Conservation (phyloP, 1,139 yeast genomes). For the Spathaspora sp. region DNA sequence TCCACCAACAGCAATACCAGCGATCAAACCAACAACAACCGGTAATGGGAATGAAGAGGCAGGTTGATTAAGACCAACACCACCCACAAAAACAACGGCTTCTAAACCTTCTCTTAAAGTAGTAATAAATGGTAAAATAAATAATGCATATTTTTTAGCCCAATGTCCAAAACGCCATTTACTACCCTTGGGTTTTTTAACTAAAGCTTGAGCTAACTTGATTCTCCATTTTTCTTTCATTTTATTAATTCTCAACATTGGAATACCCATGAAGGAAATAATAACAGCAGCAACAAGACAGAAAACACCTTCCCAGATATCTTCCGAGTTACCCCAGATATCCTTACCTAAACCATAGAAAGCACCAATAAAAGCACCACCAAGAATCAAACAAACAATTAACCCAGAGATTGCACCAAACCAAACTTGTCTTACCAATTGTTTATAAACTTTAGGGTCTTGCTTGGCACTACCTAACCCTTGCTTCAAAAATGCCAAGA, state of each 20-base stretch:
- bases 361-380: slow-evolving; percentile 85
- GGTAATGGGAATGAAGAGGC: slow-evolving; percentile 84
- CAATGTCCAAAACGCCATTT: slow-evolving; percentile 35
- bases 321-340: slow-evolving; percentile 84
- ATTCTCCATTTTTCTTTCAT: slow-evolving; percentile 91
- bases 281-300: slow-evolving; percentile 80
- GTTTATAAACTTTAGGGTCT: slow-evolving; percentile 56
- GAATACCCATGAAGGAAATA: slow-evolving; percentile 88
- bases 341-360: slow-evolving; percentile 79
- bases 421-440: slow-evolving; percentile 74
- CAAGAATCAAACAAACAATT: slow-evolving; percentile 70
- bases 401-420: slow-evolving; percentile 73
- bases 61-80: slow-evolving; percentile 81
- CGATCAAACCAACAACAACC: slow-evolving; percentile 69
- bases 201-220: slow-evolving; percentile 75
- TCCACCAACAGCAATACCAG: slow-evolving; percentile 68
- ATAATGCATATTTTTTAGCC: slow-evolving; percentile 70
- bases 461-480: slow-evolving; percentile 58
- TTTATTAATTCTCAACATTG: slow-evolving; percentile 87
- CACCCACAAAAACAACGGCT: slow-evolving; percentile 89
- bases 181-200: slow-evolving; percentile 37
- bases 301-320: slow-evolving; percentile 90
- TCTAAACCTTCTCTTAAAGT: slow-evolving; percentile 88
- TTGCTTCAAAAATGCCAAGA: slow-evolving; percentile 86
- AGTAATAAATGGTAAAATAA: slow-evolving; percentile 76